Base-by-base conservation (phyloP, 305 asterid species). In the Fraxinus sp. region DNA sequence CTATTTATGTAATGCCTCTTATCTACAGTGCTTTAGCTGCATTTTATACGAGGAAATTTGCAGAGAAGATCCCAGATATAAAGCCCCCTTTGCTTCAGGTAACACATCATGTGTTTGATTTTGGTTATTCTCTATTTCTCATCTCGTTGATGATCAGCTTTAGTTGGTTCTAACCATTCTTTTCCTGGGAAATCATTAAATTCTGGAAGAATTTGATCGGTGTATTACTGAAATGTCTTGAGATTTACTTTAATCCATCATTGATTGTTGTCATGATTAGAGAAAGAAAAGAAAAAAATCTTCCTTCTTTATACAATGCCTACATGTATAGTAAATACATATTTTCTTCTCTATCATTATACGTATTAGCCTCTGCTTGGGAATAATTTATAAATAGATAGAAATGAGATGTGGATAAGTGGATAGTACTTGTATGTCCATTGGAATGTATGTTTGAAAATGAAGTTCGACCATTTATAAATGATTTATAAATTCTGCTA, bases 81-180 rank as follows among this genome's bases (percentile, higher is more conserved):
- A 91, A 87, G 86, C 97, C 99, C 81, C 98, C 99, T 83, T 87
- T 83, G 78, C 99, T 92, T 82, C 98, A 95, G 99, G 99, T 96
- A 91, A 87, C 86, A 86, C 59, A 7, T 62, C 73, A 20, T 52
- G 84, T 80, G 70, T 70, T 83, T 39, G 83, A 75, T 81, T 84
- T 85, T 81, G 35, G 77, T 75, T 77, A 46, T 82, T 82, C 32
- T 64, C 66, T 49, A 77, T 79, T 77, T 52, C 30, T 55, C 74
- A 75, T 80, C 46, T 35, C 37, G 74, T 80, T 81, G 73, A 35
- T 79, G 77, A 77, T 81, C 2, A 39, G 57, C 49, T 78, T 59
- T 64, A 66, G 68, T 70, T 81, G 28, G 18, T 41, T 35, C 76
- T 41, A 33, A 33, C 57, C 39, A 37, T 20, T 77, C 3, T 41